These are phyloP conservation scores for Batkoa obscura DNA, from an alignment of 371 early-diverging fungal genomes.

Conservation along the genomic window DNA sequence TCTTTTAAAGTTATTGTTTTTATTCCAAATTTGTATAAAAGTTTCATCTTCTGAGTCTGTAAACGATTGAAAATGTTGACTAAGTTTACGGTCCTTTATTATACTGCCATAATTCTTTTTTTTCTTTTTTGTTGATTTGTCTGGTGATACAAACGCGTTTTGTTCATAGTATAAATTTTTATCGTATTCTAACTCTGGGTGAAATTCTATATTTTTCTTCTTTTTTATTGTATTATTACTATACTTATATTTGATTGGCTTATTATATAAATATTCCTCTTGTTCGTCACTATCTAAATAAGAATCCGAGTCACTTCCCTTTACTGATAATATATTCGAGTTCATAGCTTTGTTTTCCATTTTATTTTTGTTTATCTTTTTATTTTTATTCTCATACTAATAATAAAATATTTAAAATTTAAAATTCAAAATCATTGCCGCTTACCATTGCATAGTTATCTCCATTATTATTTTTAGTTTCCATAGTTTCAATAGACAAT, in stretches of 20 bases:
- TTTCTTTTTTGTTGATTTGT: not conserved
- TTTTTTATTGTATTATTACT: not conserved
- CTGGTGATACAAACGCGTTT: not conserved
- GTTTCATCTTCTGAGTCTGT: constrained; percentile 1
- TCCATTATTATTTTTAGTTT: not conserved
- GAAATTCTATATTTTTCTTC: not conserved
- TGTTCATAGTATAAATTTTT: too few relatives aligned
- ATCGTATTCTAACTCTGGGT: too few relatives aligned
- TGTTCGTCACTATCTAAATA: constrained; percentile 2
- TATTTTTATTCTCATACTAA: not conserved
- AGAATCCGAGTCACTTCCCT: not conserved
- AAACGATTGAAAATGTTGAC: too few relatives aligned
- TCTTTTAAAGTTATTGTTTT: not conserved
- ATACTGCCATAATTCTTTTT: not conserved
- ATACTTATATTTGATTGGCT: not conserved
- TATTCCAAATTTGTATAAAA: not conserved
- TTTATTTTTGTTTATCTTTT: not conserved
- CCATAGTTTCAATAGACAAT: not conserved
- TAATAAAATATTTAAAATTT: not conserved
- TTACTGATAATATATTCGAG: not conserved
- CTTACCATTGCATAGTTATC: not conserved
- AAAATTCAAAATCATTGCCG: not conserved
- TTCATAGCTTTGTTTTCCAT: not conserved
- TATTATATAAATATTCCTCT: constrained; percentile 2
- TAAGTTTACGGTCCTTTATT: not conserved